A percentile compares a stretch with the other conserved stretches of the same genome.
Conservation (phyloP, 2,329 filamentous ascomycete species). For the Samsoniella hepiali region DNA sequence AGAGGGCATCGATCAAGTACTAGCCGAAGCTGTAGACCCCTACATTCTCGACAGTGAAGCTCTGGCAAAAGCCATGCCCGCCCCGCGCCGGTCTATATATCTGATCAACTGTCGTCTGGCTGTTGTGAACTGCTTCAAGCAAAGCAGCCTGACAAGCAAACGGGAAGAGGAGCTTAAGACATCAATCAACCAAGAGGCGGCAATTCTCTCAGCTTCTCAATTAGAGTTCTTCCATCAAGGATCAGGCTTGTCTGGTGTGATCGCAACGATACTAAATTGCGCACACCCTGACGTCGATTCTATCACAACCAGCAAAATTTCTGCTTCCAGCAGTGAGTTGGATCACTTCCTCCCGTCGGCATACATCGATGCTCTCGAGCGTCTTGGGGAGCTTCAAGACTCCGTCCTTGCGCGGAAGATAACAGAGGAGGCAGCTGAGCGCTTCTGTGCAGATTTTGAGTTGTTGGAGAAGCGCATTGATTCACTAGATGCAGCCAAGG, state of each 20-base stretch:
- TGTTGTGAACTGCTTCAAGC: constrained; percentile 52
- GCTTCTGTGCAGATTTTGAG: constrained; percentile 83
- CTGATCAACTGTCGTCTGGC: constrained; percentile 67
- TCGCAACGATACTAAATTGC: constrained; percentile 41
- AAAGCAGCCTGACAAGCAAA: constrained; percentile 61
- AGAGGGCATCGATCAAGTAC: constrained; percentile 69
- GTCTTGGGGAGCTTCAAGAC: constrained; percentile 70
- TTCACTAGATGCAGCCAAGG: constrained; percentile 36
- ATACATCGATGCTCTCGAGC: constrained; percentile 85
- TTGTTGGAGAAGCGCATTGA: constrained; percentile 50
- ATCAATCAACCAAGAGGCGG: constrained; percentile 51
- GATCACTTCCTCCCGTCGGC: constrained; percentile 92
- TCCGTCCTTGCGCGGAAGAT: constrained; percentile 68
- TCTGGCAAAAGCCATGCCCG: constrained; percentile 58
- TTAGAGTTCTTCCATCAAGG: constrained; percentile 67
- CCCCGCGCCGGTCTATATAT: constrained; percentile 65
- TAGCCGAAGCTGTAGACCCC: constrained; percentile 79
- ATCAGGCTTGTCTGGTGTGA: constrained; percentile 69
- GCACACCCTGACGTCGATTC: not conserved
- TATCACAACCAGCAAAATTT: constrained; percentile 55
- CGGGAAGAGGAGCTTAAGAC: constrained; percentile 55
- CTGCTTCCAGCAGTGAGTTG: constrained; percentile 67
- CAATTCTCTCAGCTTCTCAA: constrained; percentile 63
- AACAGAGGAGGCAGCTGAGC: constrained; percentile 77
- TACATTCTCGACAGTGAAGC: constrained; percentile 75